phyloP scores from a whole-genome alignment of 2,329 filamentous ascomycete genomes.

The Simplicillium sp. region DNA sequence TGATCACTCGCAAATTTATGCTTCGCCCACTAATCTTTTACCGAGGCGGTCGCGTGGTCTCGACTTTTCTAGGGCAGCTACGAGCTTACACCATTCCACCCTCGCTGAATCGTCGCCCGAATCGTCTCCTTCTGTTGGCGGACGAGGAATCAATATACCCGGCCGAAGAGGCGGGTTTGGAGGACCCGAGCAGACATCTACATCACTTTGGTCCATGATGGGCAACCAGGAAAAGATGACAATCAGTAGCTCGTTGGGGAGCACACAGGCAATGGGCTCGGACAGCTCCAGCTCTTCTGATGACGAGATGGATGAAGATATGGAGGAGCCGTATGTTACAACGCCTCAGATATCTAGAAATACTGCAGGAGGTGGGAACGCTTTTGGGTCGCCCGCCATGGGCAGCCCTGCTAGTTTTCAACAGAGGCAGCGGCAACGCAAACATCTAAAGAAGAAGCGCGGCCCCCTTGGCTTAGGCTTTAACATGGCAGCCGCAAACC shows the following conservation, averaged over 20 bases:
- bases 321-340: constrained; percentile 70
- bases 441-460: constrained; percentile 50
- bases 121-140: constrained; percentile 76
- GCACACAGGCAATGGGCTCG: constrained; percentile 61
- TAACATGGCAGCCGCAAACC: constrained; percentile 27
- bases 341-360: constrained; percentile 70
- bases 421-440: constrained; percentile 62
- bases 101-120: constrained; percentile 85
- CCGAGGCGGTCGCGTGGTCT: constrained; percentile 82
- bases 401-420: constrained; percentile 72
- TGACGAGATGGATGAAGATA: constrained; percentile 66
- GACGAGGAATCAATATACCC: constrained; percentile 54
- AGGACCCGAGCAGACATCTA: constrained; percentile 55
- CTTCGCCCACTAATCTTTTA: constrained; percentile 77
- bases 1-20: constrained; percentile 76
- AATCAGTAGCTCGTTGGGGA: constrained; percentile 71
- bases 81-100: constrained; percentile 90
- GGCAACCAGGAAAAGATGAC: constrained; percentile 59
- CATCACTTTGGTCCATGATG: constrained; percentile 63
- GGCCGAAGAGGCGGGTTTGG: constrained; percentile 39
- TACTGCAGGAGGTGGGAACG: not conserved
- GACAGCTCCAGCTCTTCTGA: constrained; percentile 70
- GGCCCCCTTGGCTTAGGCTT: constrained; percentile 42
- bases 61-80: constrained; percentile 88
- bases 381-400: constrained; percentile 8